Conservation (phyloP, 2,329 filamentous ascomycete genomes). For the Pseudogymnoascus sp. region DNA sequence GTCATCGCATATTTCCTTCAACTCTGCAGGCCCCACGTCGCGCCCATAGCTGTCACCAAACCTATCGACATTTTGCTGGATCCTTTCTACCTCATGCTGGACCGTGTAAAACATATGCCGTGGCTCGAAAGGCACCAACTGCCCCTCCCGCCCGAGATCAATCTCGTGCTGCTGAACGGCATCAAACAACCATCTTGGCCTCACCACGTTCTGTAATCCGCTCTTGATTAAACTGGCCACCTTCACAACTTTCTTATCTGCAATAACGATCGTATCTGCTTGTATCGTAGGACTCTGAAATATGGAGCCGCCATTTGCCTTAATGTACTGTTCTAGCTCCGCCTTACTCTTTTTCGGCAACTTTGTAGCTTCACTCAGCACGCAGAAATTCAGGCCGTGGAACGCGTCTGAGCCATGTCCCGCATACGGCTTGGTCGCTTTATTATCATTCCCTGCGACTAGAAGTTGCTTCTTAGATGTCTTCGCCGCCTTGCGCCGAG, state of each 20-base stretch:
- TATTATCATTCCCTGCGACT: constrained; percentile 62
- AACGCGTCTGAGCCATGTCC: constrained; percentile 61
- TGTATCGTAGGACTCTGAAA: constrained; percentile 63
- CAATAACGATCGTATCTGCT: constrained; percentile 62
- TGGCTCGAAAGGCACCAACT: constrained; percentile 54
- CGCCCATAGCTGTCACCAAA: constrained; percentile 80
- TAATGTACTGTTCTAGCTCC: constrained; percentile 74
- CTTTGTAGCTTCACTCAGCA: constrained; percentile 67
- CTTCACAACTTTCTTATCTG: constrained; percentile 73
- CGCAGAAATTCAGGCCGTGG: constrained; percentile 68
- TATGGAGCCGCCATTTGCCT: constrained; percentile 72
- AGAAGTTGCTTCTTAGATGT: constrained; percentile 56
- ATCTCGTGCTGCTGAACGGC: constrained; percentile 45
- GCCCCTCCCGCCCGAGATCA: constrained; percentile 38
- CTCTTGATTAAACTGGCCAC: constrained; percentile 75
- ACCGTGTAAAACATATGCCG: constrained; percentile 66
- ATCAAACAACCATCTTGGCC: constrained; percentile 76
- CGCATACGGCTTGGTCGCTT: constrained; percentile 43
- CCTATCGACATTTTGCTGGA: constrained; percentile 60
- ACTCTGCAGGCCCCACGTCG: constrained; percentile 57
- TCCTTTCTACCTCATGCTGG: constrained; percentile 45
- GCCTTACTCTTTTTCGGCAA: constrained; percentile 69
- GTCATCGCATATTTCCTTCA: constrained; percentile 43
- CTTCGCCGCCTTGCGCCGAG: constrained; percentile 45
- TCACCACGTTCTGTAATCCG: constrained; percentile 64